A percentile compares a stretch with the other conserved stretches of the same genome.
Evolutionary conservation across 1,284 basidiomycete genomes (phyloP).

Genomic region (Xanthoconium separans): DNA sequence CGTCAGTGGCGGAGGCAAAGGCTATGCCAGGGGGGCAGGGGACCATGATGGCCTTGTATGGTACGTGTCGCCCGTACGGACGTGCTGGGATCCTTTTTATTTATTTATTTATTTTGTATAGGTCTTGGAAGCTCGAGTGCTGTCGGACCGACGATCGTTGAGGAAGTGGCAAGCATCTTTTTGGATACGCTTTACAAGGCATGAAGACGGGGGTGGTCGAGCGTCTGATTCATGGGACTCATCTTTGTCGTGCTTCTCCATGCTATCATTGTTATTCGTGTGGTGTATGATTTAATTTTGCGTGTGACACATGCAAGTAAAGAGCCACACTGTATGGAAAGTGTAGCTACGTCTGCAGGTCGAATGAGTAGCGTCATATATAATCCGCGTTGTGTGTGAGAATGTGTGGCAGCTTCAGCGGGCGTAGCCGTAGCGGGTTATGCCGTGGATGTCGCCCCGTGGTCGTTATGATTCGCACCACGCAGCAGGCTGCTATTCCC

Average conservation of each 20-base stretch:
- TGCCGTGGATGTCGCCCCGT: too few species aligned
- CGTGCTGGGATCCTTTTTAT: neutral
- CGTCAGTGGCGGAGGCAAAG: slow-evolving; percentile 65
- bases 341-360: too few species aligned
- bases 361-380: too few species aligned
- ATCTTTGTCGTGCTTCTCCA: neutral
- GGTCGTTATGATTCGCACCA: too few species aligned
- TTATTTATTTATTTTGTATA: slow-evolving; percentile 28
- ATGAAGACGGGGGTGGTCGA: slow-evolving; percentile 25
- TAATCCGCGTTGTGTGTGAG: too few species aligned
- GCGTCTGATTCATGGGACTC: neutral
- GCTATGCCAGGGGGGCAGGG: slow-evolving; percentile 36
- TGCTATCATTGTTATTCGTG: neutral
- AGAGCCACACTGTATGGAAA: too few species aligned
- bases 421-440: too few species aligned
- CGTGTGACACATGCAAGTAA: too few species aligned
- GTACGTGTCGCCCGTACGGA: neutral
- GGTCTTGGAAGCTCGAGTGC: slow-evolving; percentile 87
- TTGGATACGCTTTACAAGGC: slow-evolving; percentile 84
- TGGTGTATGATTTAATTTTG: too few species aligned
- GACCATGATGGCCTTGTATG: neutral
- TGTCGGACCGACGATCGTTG: slow-evolving; percentile 86
- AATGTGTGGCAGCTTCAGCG: too few species aligned
- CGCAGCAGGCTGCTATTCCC: too few species aligned
- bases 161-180: slow-evolving; percentile 79